Percentiles rank a stretch among this genome's conserved stretches.
Evolutionary conservation across 208 protist species (phyloP).

Genomic region (Naegleria fowleri): DNA sequence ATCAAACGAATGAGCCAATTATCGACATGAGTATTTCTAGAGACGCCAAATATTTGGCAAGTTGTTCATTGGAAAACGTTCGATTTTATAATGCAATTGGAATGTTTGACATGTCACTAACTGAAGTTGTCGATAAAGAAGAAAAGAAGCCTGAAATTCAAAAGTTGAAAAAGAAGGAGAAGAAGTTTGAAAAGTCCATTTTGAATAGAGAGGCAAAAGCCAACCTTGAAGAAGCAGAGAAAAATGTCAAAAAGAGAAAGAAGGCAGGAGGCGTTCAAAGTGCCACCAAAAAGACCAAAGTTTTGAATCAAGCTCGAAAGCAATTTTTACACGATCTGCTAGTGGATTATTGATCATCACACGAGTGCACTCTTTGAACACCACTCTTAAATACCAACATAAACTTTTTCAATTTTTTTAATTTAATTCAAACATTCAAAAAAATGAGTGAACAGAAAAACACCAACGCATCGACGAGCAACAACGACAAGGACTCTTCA

Average conservation of each 20-base stretch:
- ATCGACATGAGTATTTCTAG: neutral
- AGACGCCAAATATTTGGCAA: neutral
- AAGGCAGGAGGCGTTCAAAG: neutral
- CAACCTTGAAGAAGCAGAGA: neutral
- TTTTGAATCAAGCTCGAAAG: neutral
- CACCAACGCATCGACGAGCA: too few relatives aligned
- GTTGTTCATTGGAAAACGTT: neutral
- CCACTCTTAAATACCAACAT: too few relatives aligned
- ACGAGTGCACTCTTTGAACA: too few relatives aligned
- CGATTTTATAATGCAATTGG: neutral
- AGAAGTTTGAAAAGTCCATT: neutral
- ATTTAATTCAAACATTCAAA: too few relatives aligned
- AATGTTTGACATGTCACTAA: neutral
- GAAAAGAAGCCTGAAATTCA: neutral
- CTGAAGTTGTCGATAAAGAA: neutral
- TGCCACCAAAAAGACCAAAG: neutral
- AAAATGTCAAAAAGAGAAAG: neutral
- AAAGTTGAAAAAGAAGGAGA: neutral
- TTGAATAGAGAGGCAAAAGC: neutral
- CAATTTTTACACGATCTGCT: neutral
- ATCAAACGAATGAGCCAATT: neutral
- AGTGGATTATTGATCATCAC: neutral
- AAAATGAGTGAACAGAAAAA: too few relatives aligned
- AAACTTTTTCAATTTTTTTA: too few relatives aligned
- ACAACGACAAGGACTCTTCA: too few relatives aligned